Conservation (phyloP, 2,329 filamentous ascomycete genomes). For the Alternaria viburni region DNA sequence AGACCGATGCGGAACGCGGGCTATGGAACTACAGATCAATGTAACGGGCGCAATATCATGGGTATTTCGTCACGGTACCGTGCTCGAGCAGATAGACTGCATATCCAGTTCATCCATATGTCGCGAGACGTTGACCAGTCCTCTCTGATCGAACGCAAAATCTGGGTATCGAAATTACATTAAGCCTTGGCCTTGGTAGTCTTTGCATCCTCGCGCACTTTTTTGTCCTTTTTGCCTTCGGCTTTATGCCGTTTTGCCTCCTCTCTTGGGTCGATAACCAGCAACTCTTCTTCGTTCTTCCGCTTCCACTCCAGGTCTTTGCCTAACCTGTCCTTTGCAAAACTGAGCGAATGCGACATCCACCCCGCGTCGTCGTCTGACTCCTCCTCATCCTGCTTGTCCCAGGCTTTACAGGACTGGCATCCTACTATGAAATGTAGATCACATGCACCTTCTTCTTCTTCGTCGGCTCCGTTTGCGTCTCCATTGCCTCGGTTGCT, state of each 20-base stretch:
- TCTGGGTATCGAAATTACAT: not conserved
- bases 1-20: not conserved
- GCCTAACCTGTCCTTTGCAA: constrained; percentile 86
- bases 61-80: not conserved
- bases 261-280: constrained; percentile 91
- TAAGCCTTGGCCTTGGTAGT: constrained; percentile 25
- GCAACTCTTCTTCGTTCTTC: constrained; percentile 87
- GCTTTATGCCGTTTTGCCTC: constrained; percentile 74
- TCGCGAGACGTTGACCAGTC: not conserved
- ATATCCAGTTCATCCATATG: not conserved
- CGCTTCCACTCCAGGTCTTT: constrained; percentile 90
- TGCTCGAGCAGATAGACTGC: not conserved
- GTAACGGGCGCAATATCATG: not conserved
- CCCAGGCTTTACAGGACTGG: constrained; percentile 88
- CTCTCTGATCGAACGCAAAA: not conserved
- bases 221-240: constrained; percentile 56
- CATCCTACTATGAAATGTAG: constrained; percentile 96
- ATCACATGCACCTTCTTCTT: constrained; percentile 72
- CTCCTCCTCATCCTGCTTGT: constrained; percentile 69
- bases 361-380: constrained; percentile 69
- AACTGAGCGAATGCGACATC: constrained; percentile 85
- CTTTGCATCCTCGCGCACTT: constrained; percentile 36
- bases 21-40: not conserved
- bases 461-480: constrained; percentile 23
- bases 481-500: constrained; percentile 1